Evolutionary conservation across 805 yeast species (phyloP).

Genomic region (Ogataea allantospora): DNA sequence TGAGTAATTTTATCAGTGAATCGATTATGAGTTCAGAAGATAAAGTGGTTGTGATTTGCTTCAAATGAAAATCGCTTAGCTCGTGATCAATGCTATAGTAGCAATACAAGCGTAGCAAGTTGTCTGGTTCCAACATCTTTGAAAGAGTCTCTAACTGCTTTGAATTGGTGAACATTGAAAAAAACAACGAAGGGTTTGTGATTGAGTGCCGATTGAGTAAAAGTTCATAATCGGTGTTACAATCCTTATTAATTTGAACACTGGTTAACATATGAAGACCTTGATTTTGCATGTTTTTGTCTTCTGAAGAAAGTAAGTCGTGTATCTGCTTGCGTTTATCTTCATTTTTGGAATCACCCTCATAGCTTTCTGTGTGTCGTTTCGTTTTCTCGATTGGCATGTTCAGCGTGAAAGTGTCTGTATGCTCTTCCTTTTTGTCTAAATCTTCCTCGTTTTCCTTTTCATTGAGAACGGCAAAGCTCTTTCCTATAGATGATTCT

Average conservation of each 20-base stretch:
- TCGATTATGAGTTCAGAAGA: slow-evolving; percentile 26
- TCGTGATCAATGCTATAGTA: slow-evolving; percentile 12
- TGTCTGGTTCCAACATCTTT: slow-evolving; percentile 27
- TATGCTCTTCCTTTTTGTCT: slow-evolving; percentile 17
- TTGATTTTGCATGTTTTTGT: slow-evolving; percentile 16
- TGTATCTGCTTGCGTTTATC: slow-evolving; percentile 23
- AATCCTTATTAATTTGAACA: background rate
- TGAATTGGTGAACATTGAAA: slow-evolving; percentile 20
- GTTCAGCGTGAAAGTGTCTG: slow-evolving; percentile 19
- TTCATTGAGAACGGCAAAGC: slow-evolving; percentile 2
- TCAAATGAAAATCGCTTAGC: slow-evolving; percentile 5
- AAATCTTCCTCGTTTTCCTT: slow-evolving; percentile 16
- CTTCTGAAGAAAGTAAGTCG: slow-evolving; percentile 26
- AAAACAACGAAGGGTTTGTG: slow-evolving; percentile 23
- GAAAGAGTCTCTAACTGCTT: slow-evolving; percentile 13
- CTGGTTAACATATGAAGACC: slow-evolving; percentile 19
- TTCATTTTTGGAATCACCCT: slow-evolving; percentile 19
- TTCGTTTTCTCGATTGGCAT: slow-evolving; percentile 13
- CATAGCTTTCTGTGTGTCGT: slow-evolving; percentile 3
- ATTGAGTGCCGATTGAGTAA: slow-evolving; percentile 26
- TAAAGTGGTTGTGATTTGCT: slow-evolving; percentile 13
- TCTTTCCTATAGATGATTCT: background rate
- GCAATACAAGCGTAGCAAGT: slow-evolving; percentile 28
- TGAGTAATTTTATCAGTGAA: slow-evolving; percentile 23
- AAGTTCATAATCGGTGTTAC: slow-evolving; percentile 16